Conservation (phyloP, 2,329 filamentous ascomycete genomes). For the Pseudogymnoascus pannorum region DNA sequence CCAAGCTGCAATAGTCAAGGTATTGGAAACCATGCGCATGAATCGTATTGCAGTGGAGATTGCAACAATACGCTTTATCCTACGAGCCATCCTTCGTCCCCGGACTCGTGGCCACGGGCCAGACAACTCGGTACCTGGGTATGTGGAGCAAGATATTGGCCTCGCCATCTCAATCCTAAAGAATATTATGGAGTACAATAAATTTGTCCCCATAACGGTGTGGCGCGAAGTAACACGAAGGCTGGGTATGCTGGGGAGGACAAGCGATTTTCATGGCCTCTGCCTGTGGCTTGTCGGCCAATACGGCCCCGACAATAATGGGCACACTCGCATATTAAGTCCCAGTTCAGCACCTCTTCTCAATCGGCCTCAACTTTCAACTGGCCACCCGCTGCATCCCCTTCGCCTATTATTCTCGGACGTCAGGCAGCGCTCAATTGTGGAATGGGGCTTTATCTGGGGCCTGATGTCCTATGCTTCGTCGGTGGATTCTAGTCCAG, state of each 20-base stretch:
- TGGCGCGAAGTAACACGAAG: conserved; percentile 55
- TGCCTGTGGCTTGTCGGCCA: conserved; percentile 40
- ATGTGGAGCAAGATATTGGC: conserved; percentile 30
- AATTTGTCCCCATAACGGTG: conserved; percentile 33
- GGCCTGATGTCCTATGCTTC: conserved; percentile 10
- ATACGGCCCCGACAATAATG: conserved; percentile 27
- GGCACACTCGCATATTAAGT: neutral
- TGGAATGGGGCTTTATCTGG: conserved; percentile 42
- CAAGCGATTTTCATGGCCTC: conserved; percentile 44
- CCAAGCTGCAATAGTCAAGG: conserved; percentile 23
- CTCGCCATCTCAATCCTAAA: conserved; percentile 39
- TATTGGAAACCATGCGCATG: conserved; percentile 41
- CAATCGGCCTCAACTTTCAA: conserved; percentile 15
- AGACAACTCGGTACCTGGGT: neutral
- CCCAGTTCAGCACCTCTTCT: conserved; percentile 14
- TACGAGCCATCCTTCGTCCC: conserved; percentile 32
- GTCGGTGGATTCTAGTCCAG: neutral
- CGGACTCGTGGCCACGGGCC: conserved; percentile 27
- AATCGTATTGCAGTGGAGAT: conserved; percentile 35
- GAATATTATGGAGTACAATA: conserved; percentile 38
- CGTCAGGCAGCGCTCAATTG: conserved; percentile 38
- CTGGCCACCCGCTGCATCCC: conserved; percentile 24
- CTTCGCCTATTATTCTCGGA: conserved; percentile 36
- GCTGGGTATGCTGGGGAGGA: conserved; percentile 48
- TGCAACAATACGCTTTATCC: conserved; percentile 38